These are phyloP conservation scores for Mycena pura DNA, from an alignment of 768 basidiomycete genomes.

Conservation along the genomic window DNA sequence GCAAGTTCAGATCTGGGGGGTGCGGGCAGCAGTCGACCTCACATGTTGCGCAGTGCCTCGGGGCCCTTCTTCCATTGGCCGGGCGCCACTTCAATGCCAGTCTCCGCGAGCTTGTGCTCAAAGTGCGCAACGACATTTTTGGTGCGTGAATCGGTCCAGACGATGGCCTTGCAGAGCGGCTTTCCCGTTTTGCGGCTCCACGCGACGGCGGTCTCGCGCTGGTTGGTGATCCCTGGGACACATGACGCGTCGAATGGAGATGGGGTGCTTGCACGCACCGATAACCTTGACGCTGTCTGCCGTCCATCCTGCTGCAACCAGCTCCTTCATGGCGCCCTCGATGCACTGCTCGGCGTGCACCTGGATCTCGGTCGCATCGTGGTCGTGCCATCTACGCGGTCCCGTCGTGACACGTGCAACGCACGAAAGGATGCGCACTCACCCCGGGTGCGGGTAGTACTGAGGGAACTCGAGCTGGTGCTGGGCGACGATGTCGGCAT, in stretches of 20 bases:
- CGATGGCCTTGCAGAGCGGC: slow-evolving; percentile 87
- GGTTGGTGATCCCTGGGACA: slow-evolving; percentile 87
- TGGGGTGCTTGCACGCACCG: slow-evolving; percentile 58
- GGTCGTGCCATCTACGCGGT: slow-evolving; percentile 86
- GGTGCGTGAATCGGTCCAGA: slow-evolving; percentile 97
- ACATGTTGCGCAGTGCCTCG: slow-evolving; percentile 72
- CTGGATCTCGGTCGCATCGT: slow-evolving; percentile 86
- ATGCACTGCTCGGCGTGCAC: slow-evolving; percentile 79
- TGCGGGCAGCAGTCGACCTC: slow-evolving; percentile 38
- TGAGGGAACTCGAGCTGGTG: slow-evolving; percentile 95
- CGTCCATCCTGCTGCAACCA: slow-evolving; percentile 80
- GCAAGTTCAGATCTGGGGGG: slow-evolving; percentile 21
- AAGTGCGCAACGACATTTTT: slow-evolving; percentile 84
- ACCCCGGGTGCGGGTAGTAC: slow-evolving; percentile 90
- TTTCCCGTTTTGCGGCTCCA: slow-evolving; percentile 93
- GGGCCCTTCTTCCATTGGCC: slow-evolving; percentile 75
- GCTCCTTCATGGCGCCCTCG: slow-evolving; percentile 66
- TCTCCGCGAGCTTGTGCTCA: slow-evolving; percentile 70
- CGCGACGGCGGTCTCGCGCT: slow-evolving; percentile 93
- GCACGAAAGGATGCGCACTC: slow-evolving; percentile 25
- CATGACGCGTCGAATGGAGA: slow-evolving; percentile 20
- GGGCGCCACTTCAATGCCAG: slow-evolving; percentile 74
- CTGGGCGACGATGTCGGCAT: slow-evolving; percentile 87
- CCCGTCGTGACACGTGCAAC: slow-evolving; percentile 13
- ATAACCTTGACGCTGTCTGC: slow-evolving; percentile 89